Percentiles rank a stretch among this genome's conserved stretches.
Evolutionary conservation across 2,329 filamentous ascomycete genomes (phyloP).

Genomic region (Daldinia eschscholtzii): DNA sequence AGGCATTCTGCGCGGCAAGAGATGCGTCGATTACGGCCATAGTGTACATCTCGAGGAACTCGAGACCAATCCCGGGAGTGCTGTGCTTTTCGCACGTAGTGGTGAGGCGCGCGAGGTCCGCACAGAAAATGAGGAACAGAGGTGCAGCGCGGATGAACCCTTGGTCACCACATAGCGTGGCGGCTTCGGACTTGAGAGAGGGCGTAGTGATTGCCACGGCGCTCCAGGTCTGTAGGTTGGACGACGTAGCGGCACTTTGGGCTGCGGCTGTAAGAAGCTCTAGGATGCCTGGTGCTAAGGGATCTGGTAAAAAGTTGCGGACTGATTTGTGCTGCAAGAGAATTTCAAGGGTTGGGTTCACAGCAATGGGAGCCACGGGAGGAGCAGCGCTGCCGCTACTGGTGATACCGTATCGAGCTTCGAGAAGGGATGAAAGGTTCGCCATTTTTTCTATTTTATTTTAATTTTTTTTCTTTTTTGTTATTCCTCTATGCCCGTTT

Average conservation of each 20-base stretch:
- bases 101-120: slow-evolving; percentile 51
- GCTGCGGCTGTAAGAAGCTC: slow-evolving; percentile 51
- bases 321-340: slow-evolving; percentile 51
- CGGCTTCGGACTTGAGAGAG: slow-evolving; percentile 47
- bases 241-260: slow-evolving; percentile 54
- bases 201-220: slow-evolving; percentile 49
- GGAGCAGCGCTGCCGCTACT: not conserved
- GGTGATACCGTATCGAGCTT: not conserved
- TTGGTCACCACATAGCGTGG: slow-evolving; percentile 50
- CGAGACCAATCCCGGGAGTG: slow-evolving; percentile 45
- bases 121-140: slow-evolving; percentile 53
- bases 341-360: slow-evolving; percentile 44
- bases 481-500: not conserved
- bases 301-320: slow-evolving; percentile 47
- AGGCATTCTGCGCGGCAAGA: slow-evolving; percentile 51
- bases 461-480: too few species aligned
- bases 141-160: slow-evolving; percentile 52
- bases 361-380: not conserved
- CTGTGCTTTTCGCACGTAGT: slow-evolving; percentile 43
- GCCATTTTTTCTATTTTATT: not conserved
- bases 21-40: slow-evolving; percentile 52
- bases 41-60: slow-evolving; percentile 52
- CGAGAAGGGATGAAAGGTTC: not conserved
- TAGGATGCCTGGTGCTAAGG: slow-evolving; percentile 46
- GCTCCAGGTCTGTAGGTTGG: slow-evolving; percentile 54